Percentiles rank a stretch among this genome's conserved stretches.
Conservation (phyloP, 2,329 filamentous ascomycete genomes). For the Microsporum ferrugineum region DNA sequence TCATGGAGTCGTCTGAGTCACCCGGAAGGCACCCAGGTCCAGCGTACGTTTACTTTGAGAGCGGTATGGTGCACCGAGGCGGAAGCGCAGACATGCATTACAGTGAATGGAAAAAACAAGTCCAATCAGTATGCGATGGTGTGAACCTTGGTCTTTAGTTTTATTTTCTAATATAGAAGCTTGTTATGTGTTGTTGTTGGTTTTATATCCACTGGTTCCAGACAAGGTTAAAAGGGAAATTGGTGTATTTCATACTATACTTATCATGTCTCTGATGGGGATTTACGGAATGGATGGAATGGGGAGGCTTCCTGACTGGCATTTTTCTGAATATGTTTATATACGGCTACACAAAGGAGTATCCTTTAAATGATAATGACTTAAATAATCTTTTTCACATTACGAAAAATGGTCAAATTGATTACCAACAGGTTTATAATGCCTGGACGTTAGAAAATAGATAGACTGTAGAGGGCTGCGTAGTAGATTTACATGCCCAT, state of each 20-base stretch:
- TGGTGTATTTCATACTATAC: not conserved
- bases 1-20: conserved; percentile 5
- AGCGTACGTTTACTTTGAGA: conserved; percentile 34
- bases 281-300: not conserved
- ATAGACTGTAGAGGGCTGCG: not conserved
- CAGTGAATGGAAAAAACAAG: conserved; percentile 27
- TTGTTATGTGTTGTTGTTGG: not conserved
- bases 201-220: not conserved
- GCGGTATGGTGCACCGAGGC: conserved; percentile 25
- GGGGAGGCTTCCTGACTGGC: not conserved
- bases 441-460: not conserved
- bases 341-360: not conserved
- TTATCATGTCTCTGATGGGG: not conserved
- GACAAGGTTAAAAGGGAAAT: not conserved
- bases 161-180: not conserved
- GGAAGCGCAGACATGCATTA: conserved; percentile 24
- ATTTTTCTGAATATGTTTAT: not conserved
- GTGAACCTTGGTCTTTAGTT: conserved; percentile 17
- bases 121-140: conserved; percentile 28
- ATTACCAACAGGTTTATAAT: no score
- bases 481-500: not conserved
- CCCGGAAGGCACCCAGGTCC: conserved; percentile 9
- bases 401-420: no score
- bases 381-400: not conserved
- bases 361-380: not conserved